These are phyloP conservation scores for Teratosphaeria gauchensis DNA, from an alignment of 2,329 filamentous ascomycete species.

Conservation along the genomic window DNA sequence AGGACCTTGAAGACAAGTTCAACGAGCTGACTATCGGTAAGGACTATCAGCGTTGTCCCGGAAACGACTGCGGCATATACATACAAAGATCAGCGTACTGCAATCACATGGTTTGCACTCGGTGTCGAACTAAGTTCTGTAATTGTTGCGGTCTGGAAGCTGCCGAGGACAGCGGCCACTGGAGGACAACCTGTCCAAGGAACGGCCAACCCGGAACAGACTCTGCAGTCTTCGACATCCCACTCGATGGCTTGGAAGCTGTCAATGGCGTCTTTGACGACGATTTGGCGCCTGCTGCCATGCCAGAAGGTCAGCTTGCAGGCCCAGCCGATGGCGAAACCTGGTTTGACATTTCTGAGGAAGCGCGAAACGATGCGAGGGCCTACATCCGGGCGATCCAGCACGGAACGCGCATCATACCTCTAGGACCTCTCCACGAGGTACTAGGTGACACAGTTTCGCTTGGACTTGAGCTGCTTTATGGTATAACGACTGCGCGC, in stretches of 20 bases:
- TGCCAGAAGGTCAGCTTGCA: not conserved
- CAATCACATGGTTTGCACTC: not conserved
- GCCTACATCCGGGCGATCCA: not conserved
- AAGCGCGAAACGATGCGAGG: not conserved
- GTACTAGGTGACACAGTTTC: not conserved
- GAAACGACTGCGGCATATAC: not conserved
- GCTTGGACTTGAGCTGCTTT: not conserved
- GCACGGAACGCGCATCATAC: not conserved
- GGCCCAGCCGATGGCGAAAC: not conserved
- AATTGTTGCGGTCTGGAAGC: not conserved
- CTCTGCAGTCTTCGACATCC: not conserved
- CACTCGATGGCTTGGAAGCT: not conserved
- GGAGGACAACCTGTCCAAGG: not conserved
- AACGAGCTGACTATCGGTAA: not conserved
- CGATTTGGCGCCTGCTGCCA: not conserved
- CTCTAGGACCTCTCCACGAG: not conserved
- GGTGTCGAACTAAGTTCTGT: not conserved
- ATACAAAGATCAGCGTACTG: not conserved
- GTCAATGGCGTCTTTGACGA: no score
- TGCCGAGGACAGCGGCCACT: not conserved
- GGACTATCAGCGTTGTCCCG: not conserved
- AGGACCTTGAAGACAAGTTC: not conserved
- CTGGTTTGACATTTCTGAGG: not conserved
- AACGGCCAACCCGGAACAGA: not conserved
- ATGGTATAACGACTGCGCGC: not conserved